Percentiles rank a stretch among this genome's conserved stretches.
These are phyloP conservation scores for Leishmania aethiopica DNA, from an alignment of 208 protist genomes.

Conservation along the genomic window DNA sequence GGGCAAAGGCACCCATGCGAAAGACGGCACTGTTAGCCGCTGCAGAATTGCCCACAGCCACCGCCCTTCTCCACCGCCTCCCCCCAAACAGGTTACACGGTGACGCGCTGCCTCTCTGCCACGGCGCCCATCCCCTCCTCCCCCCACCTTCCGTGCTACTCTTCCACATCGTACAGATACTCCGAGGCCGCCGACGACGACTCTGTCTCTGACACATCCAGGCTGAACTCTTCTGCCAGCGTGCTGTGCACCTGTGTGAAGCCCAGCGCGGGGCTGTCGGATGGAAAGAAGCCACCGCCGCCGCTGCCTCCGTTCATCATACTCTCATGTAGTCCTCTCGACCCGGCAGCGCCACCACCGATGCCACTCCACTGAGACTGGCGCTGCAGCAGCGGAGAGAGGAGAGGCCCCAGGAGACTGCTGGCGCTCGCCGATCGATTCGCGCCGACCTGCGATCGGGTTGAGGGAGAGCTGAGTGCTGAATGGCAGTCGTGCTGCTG, in stretches of 20 bases:
- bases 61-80: neutral
- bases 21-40: neutral
- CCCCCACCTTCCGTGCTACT: neutral
- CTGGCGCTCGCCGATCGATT: slow-evolving; percentile 7
- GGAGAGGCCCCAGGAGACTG: slow-evolving; percentile 1
- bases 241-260: slow-evolving; percentile 64
- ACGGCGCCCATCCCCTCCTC: neutral
- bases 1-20: neutral
- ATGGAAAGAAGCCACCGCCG: slow-evolving; percentile 9
- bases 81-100: neutral
- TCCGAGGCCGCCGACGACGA: slow-evolving; percentile 44
- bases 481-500: neutral
- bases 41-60: neutral
- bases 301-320: neutral
- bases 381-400: slow-evolving; percentile 12
- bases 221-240: slow-evolving; percentile 63
- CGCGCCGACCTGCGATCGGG: neutral
- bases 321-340: neutral
- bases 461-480: neutral
- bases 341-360: neutral
- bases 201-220: slow-evolving; percentile 54
- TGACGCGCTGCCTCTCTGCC: neutral
- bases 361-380: slow-evolving; percentile 5
- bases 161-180: slow-evolving; percentile 45
- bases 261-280: slow-evolving; percentile 46